phyloP scores from a whole-genome alignment of 2,329 filamentous ascomycete species.

The Raffaelea ambrosiae region DNA sequence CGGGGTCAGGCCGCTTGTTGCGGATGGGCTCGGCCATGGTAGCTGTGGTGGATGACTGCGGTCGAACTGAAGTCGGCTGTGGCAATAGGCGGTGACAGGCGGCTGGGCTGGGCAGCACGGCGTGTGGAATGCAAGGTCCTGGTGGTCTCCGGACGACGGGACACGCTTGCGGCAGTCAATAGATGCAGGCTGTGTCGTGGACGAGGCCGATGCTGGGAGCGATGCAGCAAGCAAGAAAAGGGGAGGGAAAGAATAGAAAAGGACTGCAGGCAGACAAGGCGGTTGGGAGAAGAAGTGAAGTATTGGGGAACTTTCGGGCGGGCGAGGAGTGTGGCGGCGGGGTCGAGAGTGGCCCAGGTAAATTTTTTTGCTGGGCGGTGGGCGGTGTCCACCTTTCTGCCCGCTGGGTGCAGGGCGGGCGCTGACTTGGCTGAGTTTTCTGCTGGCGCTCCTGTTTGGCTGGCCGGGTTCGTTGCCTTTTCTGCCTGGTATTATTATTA shows the following conservation, averaged over 20 bases:
- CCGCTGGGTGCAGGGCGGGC: too few relatives aligned
- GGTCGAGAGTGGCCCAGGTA: slow-evolving; percentile 13
- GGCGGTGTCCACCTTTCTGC: slow-evolving; percentile 4
- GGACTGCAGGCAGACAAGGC: not conserved
- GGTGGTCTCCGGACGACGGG: too few relatives aligned
- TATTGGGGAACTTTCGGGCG: slow-evolving; percentile 1
- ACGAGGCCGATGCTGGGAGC: too few relatives aligned
- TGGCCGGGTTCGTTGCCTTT: too few relatives aligned
- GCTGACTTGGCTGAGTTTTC: not conserved
- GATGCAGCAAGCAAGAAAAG: too few relatives aligned
- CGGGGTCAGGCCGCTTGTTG: slow-evolving; percentile 51
- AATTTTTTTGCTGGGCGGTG: slow-evolving; percentile 14
- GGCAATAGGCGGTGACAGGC: slow-evolving; percentile 1
- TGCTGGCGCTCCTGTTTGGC: slow-evolving; percentile 1
- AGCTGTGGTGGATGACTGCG: too few relatives aligned
- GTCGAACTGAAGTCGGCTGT: too few relatives aligned
- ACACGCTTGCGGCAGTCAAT: too few relatives aligned
- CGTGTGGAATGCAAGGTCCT: too few relatives aligned
- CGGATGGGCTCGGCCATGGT: slow-evolving; percentile 55
- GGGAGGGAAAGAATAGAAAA: not conserved
- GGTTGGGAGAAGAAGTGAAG: slow-evolving; percentile 6
- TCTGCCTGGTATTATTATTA: too few relatives aligned
- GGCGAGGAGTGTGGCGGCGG: slow-evolving; percentile 11
- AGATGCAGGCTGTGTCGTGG: too few relatives aligned
- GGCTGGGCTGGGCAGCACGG: too few relatives aligned